phyloP scores from a whole-genome alignment of 805 yeast species.

The Ogataea nitratoaversa region DNA sequence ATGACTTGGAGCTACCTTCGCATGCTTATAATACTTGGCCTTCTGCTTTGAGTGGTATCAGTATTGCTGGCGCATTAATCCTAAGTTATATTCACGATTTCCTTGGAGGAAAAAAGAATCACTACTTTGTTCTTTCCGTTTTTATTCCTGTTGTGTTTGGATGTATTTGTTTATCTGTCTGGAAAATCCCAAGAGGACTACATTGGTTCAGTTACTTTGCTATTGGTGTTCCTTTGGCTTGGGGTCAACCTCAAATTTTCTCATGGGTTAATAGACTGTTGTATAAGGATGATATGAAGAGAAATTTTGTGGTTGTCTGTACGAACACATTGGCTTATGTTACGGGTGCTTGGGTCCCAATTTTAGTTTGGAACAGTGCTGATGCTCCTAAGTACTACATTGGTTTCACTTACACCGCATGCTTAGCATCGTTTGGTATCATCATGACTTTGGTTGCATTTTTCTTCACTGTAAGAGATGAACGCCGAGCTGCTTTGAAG shows the following conservation, averaged over 20 bases:
- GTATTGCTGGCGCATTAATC: slow-evolving; percentile 34
- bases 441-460: slow-evolving; percentile 25
- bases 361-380: slow-evolving; percentile 35
- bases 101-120: slow-evolving; percentile 32
- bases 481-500: not conserved
- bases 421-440: slow-evolving; percentile 31
- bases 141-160: slow-evolving; percentile 33
- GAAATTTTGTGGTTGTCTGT: slow-evolving; percentile 34
- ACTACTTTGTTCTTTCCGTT: slow-evolving; percentile 33
- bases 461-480: slow-evolving; percentile 21
- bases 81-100: slow-evolving; percentile 36
- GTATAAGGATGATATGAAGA: slow-evolving; percentile 39
- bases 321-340: slow-evolving; percentile 41
- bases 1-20: slow-evolving; percentile 28
- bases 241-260: slow-evolving; percentile 55
- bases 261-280: slow-evolving; percentile 51
- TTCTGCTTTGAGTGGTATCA: slow-evolving; percentile 34
- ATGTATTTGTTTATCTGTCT: slow-evolving; percentile 38
- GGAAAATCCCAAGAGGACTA: slow-evolving; percentile 46
- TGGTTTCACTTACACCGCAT: slow-evolving; percentile 38
- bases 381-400: slow-evolving; percentile 34
- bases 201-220: slow-evolving; percentile 50
- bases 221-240: slow-evolving; percentile 42
- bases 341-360: slow-evolving; percentile 38
- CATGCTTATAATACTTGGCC: slow-evolving; percentile 39